Evolutionary conservation across 2,329 filamentous ascomycete genomes (phyloP).

Genomic region (Aspergillus terreus): DNA sequence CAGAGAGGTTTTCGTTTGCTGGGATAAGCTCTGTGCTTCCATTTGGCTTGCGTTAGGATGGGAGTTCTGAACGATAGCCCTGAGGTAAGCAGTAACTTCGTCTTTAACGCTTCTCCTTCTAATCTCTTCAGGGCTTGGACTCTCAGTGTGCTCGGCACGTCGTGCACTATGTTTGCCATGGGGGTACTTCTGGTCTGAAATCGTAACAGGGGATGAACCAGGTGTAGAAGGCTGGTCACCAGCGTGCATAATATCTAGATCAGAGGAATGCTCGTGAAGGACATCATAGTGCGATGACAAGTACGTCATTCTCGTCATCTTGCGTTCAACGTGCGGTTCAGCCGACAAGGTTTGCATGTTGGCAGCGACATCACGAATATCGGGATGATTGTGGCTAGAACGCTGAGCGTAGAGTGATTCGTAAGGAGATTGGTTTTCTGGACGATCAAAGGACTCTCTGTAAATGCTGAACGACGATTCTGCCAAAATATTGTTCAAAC

Average conservation of each 20-base stretch:
- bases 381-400: background rate
- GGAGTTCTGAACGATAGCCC: background rate
- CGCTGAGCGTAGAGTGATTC: constrained; percentile 2
- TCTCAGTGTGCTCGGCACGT: too few species aligned
- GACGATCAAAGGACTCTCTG: constrained; percentile 9
- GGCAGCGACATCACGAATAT: background rate
- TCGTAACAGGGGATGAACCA: too few species aligned
- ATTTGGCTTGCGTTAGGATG: background rate
- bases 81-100: background rate
- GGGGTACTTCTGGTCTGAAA: too few species aligned
- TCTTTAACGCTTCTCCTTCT: background rate
- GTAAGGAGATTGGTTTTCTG: constrained; percentile 10
- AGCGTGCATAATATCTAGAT: too few species aligned
- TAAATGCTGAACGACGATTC: constrained; percentile 8
- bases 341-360: background rate
- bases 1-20: background rate
- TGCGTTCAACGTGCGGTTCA: background rate
- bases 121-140: background rate
- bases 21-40: background rate
- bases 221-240: too few species aligned
- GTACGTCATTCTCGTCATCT: background rate
- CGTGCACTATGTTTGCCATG: too few species aligned
- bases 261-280: background rate
- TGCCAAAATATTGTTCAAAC: background rate
- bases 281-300: background rate